These are phyloP conservation scores for Rhodomyrtus psidioides DNA, from an alignment of 441 rosid genomes.

Conservation along the genomic window DNA sequence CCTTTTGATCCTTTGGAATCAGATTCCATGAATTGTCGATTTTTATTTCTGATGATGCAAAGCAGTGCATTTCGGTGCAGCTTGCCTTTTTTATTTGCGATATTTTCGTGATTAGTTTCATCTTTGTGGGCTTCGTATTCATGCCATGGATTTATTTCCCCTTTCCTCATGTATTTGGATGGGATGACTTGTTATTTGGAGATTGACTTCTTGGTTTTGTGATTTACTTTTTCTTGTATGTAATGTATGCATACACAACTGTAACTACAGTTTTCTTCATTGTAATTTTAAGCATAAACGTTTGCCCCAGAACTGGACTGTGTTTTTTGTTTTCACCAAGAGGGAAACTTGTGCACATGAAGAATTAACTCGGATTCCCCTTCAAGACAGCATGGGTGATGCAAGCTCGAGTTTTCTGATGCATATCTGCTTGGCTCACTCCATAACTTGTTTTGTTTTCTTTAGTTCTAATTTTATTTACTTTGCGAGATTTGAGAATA, in stretches of 20 bases:
- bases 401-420: constrained; percentile 86
- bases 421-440: constrained; percentile 1
- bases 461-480: not conserved
- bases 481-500: not conserved
- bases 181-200: not conserved
- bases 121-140: not conserved
- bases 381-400: too few species aligned
- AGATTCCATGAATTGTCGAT: not conserved
- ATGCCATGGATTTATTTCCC: not conserved
- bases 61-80: not conserved
- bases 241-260: not conserved
- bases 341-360: constrained; percentile 16
- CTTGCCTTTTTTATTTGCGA: not conserved
- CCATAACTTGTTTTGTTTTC: not conserved
- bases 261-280: not conserved
- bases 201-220: not conserved
- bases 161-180: not conserved
- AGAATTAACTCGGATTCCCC: constrained; percentile 66
- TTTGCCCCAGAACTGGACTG: not conserved
- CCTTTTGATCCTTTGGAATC: not conserved
- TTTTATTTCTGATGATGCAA: not conserved
- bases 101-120: not conserved
- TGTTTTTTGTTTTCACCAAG: not conserved
- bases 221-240: not conserved
- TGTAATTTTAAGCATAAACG: not conserved